phyloP scores from a whole-genome alignment of 2,329 filamentous ascomycete species.

The Huntiella savannae region DNA sequence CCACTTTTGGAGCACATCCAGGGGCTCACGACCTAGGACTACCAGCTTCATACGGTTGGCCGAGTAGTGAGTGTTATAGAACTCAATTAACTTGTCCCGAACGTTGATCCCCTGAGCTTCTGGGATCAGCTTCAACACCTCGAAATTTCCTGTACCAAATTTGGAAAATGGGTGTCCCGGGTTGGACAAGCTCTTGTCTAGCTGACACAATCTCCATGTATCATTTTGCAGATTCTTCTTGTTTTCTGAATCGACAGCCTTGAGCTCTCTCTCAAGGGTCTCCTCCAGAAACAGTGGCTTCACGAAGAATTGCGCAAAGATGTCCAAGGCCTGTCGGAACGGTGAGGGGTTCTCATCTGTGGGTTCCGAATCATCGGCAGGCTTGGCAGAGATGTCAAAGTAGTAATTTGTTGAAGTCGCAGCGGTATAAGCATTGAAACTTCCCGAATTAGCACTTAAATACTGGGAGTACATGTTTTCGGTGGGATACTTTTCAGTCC shows the following conservation, averaged over 20 bases:
- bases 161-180: conserved; percentile 74
- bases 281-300: conserved; percentile 69
- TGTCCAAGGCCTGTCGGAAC: conserved; percentile 65
- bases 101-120: conserved; percentile 67
- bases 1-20: conserved; percentile 73
- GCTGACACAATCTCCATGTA: conserved; percentile 68
- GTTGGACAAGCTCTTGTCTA: conserved; percentile 77
- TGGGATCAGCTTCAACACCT: conserved; percentile 68
- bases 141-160: conserved; percentile 77
- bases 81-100: conserved; percentile 78
- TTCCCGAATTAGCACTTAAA: conserved; percentile 71
- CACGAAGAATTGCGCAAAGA: conserved; percentile 89
- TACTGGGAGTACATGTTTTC: conserved; percentile 96
- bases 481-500: conserved; percentile 88
- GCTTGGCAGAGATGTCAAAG: conserved; percentile 79
- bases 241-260: conserved; percentile 85
- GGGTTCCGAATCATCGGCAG: conserved; percentile 38
- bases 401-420: conserved; percentile 93
- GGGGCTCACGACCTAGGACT: conserved; percentile 59
- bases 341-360: conserved; percentile 38
- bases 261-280: conserved; percentile 71
- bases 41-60: conserved; percentile 89
- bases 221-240: conserved; percentile 95
- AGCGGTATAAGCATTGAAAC: conserved; percentile 88
- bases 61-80: conserved; percentile 77